These are phyloP conservation scores for Fusarium anguioides DNA, from an alignment of 2,329 filamentous ascomycete genomes.

Conservation along the genomic window DNA sequence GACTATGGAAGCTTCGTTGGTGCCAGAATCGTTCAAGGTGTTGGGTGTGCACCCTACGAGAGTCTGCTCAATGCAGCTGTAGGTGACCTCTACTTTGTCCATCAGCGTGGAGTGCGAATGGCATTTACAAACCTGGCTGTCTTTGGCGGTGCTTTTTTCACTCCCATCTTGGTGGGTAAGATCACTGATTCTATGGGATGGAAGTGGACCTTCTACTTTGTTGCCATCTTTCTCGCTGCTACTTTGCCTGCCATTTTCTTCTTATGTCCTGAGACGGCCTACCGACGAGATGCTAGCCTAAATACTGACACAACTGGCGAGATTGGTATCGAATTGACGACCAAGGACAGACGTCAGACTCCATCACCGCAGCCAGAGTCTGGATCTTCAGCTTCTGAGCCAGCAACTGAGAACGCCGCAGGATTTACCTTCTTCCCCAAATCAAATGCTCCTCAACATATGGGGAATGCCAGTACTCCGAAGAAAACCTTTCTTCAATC, in stretches of 20 bases:
- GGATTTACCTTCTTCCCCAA: conserved; percentile 50
- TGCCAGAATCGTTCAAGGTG: conserved; percentile 85
- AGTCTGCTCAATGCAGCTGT: conserved; percentile 88
- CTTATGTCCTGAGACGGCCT: conserved; percentile 88
- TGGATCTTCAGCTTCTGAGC: neutral
- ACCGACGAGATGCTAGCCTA: conserved; percentile 70
- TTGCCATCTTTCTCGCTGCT: conserved; percentile 82
- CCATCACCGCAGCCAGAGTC: conserved; percentile 11
- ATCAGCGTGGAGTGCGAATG: conserved; percentile 87
- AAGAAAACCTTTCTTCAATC: conserved; percentile 70
- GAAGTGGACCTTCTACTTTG: conserved; percentile 88
- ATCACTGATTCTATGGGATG: conserved; percentile 82
- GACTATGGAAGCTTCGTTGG: conserved; percentile 80
- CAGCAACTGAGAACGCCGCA: neutral
- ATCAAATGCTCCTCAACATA: conserved; percentile 49
- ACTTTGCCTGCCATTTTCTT: conserved; percentile 79
- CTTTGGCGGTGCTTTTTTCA: conserved; percentile 70
- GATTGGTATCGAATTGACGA: conserved; percentile 46
- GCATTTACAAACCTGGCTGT: conserved; percentile 74
- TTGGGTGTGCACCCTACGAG: conserved; percentile 90
- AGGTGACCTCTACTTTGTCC: conserved; percentile 91
- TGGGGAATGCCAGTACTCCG: conserved; percentile 52
- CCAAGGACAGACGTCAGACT: conserved; percentile 23
- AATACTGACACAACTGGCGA: conserved; percentile 72
- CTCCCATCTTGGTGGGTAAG: conserved; percentile 90